Conservation (phyloP, 2,329 filamentous ascomycete genomes). For the Aspergillus sclerotialis region DNA sequence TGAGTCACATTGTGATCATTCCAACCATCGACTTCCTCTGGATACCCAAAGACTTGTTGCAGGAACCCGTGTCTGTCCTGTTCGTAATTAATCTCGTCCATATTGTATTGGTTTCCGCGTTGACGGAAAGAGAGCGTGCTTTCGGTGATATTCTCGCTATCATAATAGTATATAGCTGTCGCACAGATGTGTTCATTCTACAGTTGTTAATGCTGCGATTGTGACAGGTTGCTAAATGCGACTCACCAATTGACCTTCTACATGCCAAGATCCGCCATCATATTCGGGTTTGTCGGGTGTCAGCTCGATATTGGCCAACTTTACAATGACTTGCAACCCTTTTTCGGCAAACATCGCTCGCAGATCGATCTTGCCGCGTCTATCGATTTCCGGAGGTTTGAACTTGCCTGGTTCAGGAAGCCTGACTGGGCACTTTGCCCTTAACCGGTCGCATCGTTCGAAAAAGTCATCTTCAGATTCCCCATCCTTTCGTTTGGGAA, state of each 20-base stretch:
- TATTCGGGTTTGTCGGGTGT: constrained; percentile 26
- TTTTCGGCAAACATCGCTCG: constrained; percentile 21
- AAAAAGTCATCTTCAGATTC: constrained; percentile 2
- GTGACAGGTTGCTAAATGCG: background rate
- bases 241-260: constrained; percentile 39
- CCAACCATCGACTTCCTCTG: constrained; percentile 3
- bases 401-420: constrained; percentile 12
- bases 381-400: background rate
- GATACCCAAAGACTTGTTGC: constrained; percentile 12
- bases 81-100: constrained; percentile 16
- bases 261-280: constrained; percentile 27
- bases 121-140: constrained; percentile 46
- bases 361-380: constrained; percentile 10
- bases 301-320: background rate
- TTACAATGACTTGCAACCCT: constrained; percentile 38
- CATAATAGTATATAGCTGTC: constrained; percentile 58
- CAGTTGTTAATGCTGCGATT: constrained; percentile 1
- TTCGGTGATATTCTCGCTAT: constrained; percentile 52
- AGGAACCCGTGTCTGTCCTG: constrained; percentile 6
- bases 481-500: constrained; percentile 1
- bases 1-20: constrained; percentile 1
- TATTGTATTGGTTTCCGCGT: constrained; percentile 19
- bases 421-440: constrained; percentile 3
- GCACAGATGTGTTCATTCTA: constrained; percentile 56
- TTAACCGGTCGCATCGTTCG: constrained; percentile 2